Percentiles rank a stretch among this genome's conserved stretches.
These are phyloP conservation scores for Ceraceosorus guamensis DNA, from an alignment of 1,284 basidiomycete species.

Conservation along the genomic window DNA sequence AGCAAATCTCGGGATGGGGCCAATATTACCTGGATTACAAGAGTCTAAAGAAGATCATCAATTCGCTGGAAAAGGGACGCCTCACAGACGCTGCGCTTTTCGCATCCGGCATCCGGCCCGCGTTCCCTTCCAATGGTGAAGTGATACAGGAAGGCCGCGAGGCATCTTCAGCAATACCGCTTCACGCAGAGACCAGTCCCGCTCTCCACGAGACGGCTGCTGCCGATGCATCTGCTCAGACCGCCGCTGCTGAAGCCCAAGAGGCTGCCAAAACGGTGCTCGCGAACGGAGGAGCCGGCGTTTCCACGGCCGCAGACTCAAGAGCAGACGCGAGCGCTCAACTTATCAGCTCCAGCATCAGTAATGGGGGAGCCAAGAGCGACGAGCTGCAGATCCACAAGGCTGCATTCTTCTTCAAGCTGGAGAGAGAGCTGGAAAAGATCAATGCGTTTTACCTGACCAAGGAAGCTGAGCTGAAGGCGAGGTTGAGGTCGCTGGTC, in stretches of 20 bases:
- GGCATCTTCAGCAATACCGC: no score
- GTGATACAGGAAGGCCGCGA: no score
- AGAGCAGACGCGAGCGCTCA: constrained; percentile 15
- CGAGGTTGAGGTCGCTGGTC: constrained; percentile 79
- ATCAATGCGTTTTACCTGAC: constrained; percentile 99
- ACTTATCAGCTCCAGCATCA: constrained; percentile 27
- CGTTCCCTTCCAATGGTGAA: constrained; percentile 9
- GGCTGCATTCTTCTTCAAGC: constrained; percentile 97
- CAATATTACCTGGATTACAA: constrained; percentile 97
- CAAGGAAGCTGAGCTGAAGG: constrained; percentile 88
- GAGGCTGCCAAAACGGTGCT: neutral
- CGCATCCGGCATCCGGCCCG: constrained; percentile 71
- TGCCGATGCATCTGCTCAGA: constrained; percentile 12
- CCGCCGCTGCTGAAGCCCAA: no score
- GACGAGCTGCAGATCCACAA: constrained; percentile 64
- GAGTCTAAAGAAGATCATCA: constrained; percentile 72
- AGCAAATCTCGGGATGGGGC: constrained; percentile 96
- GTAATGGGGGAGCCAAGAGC: constrained; percentile 5
- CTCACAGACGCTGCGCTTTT: constrained; percentile 81
- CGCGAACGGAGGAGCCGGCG: neutral
- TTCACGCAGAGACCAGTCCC: no score
- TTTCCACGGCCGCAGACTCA: neutral
- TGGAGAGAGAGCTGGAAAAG: constrained; percentile 96
- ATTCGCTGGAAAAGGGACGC: constrained; percentile 84
- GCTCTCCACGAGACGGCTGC: constrained; percentile 6